phyloP scores from a whole-genome alignment of 2,329 filamentous ascomycete species.

The Chrysoporthe puriensis region DNA sequence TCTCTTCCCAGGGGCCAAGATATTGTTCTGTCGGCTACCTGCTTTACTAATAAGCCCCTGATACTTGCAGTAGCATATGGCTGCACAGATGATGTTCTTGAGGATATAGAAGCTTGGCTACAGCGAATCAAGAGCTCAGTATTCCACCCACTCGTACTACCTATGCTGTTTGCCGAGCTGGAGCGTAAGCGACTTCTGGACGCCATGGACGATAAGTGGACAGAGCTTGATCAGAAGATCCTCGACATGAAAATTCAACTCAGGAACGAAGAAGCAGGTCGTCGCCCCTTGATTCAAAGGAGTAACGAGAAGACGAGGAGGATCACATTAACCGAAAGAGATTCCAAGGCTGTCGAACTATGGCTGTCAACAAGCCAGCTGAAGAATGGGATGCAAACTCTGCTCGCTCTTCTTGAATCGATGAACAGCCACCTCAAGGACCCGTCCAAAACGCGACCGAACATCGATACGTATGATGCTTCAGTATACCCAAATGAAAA shows the following conservation, averaged over 20 bases:
- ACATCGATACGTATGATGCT: background rate
- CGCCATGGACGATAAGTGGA: constrained; percentile 16
- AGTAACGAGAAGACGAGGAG: background rate
- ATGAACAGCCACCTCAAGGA: constrained; percentile 22
- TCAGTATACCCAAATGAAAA: background rate
- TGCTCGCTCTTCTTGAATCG: constrained; percentile 22
- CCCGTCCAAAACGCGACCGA: background rate
- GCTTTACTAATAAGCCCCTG: constrained; percentile 26
- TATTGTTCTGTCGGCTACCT: constrained; percentile 32
- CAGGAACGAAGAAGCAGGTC: background rate
- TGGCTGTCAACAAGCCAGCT: constrained; percentile 30
- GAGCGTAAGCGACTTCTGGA: constrained; percentile 30
- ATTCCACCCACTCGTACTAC: constrained; percentile 31
- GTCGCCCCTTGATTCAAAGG: background rate
- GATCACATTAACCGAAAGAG: constrained; percentile 24
- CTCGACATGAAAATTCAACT: constrained; percentile 29
- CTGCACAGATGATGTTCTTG: constrained; percentile 19
- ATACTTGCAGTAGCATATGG: constrained; percentile 32
- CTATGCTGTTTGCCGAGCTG: constrained; percentile 31
- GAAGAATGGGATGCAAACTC: constrained; percentile 30
- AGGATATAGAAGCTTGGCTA: constrained; percentile 4
- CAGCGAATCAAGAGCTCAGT: constrained; percentile 5
- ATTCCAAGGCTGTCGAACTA: constrained; percentile 28
- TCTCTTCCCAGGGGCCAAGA: constrained; percentile 23
- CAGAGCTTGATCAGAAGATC: constrained; percentile 26